Evolutionary conservation across 1,139 yeast genomes (phyloP).

Genomic region (Scheffersomyces segobiensis): DNA sequence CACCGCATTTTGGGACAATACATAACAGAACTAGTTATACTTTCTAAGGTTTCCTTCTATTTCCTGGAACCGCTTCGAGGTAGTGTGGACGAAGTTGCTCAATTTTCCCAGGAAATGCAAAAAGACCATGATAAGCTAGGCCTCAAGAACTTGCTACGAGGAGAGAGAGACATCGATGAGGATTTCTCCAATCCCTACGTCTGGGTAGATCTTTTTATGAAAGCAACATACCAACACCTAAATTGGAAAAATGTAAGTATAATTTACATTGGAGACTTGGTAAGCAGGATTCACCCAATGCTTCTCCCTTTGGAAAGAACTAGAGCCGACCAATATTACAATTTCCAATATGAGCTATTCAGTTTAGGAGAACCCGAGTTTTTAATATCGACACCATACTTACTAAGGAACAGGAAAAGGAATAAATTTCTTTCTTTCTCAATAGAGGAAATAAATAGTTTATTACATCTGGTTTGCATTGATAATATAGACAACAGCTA

Average conservation of each 20-base stretch:
- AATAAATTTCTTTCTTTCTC: conserved; percentile 7
- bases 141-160: conserved; percentile 40
- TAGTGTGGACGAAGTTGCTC: conserved; percentile 48
- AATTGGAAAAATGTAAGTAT: conserved; percentile 27
- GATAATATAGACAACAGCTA: not conserved
- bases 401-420: not conserved
- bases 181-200: not conserved
- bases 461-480: not conserved
- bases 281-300: not conserved
- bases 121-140: conserved; percentile 24
- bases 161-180: conserved; percentile 28
- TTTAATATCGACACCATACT: not conserved
- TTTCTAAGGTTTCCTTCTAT: conserved; percentile 45
- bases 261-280: not conserved
- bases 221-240: conserved; percentile 25
- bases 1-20: conserved; percentile 13
- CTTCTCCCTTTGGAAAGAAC: not conserved
- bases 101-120: conserved; percentile 37
- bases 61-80: conserved; percentile 32
- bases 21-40: conserved; percentile 45
- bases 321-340: conserved; percentile 13
- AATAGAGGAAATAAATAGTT: not conserved
- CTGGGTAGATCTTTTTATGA: conserved; percentile 18
- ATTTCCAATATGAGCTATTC: conserved; percentile 16
- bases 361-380: conserved; percentile 7